These are phyloP conservation scores for Syzygium jambos DNA, from an alignment of 345 rosid species.

Conservation along the genomic window DNA sequence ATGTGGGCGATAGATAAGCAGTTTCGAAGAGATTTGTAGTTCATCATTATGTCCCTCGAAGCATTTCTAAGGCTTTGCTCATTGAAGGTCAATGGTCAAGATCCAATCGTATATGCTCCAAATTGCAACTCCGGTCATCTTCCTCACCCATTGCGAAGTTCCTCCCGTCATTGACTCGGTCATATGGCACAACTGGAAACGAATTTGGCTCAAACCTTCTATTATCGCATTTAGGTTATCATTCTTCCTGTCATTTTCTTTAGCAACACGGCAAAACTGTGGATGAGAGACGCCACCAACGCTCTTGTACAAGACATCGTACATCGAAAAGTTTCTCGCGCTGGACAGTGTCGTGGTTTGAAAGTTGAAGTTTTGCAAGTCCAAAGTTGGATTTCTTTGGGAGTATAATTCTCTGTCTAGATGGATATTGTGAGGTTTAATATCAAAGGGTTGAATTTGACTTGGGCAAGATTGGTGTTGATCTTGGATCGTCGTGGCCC, in stretches of 20 bases:
- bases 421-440: neutral
- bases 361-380: neutral
- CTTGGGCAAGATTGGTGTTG: no score
- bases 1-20: neutral
- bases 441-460: no score
- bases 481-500: no score
- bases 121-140: neutral
- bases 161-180: neutral
- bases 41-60: no score
- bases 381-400: accelerated
- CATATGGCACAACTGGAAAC: neutral
- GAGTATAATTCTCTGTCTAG: neutral
- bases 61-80: neutral
- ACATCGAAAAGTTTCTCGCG: neutral
- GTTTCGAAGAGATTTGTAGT: neutral
- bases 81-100: neutral
- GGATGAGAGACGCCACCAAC: accelerated
- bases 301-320: neutral
- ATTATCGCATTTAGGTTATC: neutral
- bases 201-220: neutral
- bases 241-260: neutral
- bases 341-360: neutral
- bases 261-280: neutral
- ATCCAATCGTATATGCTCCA: neutral
- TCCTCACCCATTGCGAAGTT: neutral